Evolutionary conservation across 352 stramenopile species (phyloP).

Genomic region (Phytophthora ramorum): DNA sequence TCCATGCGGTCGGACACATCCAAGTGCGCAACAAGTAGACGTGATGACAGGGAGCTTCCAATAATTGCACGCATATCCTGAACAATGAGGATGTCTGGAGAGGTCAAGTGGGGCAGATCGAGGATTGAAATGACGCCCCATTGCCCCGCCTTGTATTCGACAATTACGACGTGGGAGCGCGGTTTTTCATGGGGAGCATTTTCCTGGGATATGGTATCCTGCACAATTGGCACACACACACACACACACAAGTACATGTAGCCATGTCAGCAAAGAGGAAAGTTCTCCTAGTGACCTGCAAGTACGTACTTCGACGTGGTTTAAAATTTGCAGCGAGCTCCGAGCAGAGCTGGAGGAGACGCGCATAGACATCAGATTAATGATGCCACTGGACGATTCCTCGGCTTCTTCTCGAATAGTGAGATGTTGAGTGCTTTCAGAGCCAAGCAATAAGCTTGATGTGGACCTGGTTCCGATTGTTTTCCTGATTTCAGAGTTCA

Average conservation of each 20-base stretch:
- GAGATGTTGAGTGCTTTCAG: not conserved
- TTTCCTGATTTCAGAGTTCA: slow-evolving; percentile 11
- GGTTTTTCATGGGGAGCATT: slow-evolving; percentile 12
- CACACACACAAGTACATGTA: no score
- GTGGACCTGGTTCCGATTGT: not conserved
- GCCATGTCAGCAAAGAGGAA: not conserved
- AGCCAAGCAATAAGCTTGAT: slow-evolving; percentile 12
- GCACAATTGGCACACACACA: not conserved
- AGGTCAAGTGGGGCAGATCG: slow-evolving; percentile 38
- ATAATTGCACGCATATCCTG: slow-evolving; percentile 52
- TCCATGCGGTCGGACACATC: slow-evolving; percentile 24
- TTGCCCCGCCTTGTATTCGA: slow-evolving; percentile 19
- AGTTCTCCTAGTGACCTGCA: not conserved
- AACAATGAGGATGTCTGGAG: slow-evolving; percentile 47
- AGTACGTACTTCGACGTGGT: slow-evolving; percentile 22
- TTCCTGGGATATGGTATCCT: slow-evolving; percentile 9
- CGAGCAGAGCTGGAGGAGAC: slow-evolving; percentile 32
- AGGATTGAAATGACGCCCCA: slow-evolving; percentile 35
- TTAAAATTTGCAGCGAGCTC: slow-evolving; percentile 50
- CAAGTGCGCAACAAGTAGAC: slow-evolving; percentile 48
- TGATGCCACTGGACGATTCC: slow-evolving; percentile 22
- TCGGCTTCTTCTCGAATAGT: slow-evolving; percentile 8
- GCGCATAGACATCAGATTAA: slow-evolving; percentile 54
- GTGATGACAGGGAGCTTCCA: slow-evolving; percentile 49
- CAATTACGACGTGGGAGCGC: slow-evolving; percentile 36